These are phyloP conservation scores for Boeremia exigua DNA, from an alignment of 2,329 filamentous ascomycete species.

Conservation along the genomic window DNA sequence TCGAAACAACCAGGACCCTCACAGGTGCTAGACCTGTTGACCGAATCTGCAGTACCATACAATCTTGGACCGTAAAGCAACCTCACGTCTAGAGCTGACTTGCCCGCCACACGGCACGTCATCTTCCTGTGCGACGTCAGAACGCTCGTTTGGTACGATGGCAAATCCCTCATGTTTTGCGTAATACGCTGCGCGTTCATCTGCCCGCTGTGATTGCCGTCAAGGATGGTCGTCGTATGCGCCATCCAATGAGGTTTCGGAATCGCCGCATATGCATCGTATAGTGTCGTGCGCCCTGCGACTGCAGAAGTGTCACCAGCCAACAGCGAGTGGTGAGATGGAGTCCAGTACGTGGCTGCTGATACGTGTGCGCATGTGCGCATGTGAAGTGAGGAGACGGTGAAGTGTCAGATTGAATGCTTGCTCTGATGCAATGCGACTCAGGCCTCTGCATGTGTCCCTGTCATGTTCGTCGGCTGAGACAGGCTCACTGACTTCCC, in stretches of 20 bases:
- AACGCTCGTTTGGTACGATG: constrained; percentile 3
- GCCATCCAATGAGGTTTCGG: constrained; percentile 2
- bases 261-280: not conserved
- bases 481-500: not conserved
- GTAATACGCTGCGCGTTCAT: constrained; percentile 2
- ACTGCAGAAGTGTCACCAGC: constrained; percentile 11
- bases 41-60: constrained; percentile 4
- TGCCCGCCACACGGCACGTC: constrained; percentile 1
- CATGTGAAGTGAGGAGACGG: constrained; percentile 10
- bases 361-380: constrained; percentile 8
- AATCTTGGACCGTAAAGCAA: not conserved
- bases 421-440: constrained; percentile 1
- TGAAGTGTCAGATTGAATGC: constrained; percentile 1
- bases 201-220: constrained; percentile 1
- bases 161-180: not conserved
- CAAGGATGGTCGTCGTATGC: not conserved
- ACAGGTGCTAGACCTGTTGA: not conserved
- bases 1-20: not conserved
- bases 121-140: constrained; percentile 2
- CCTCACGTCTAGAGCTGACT: constrained; percentile 4
- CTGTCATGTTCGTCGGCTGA: constrained; percentile 2
- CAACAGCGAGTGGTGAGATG: constrained; percentile 2
- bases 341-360: constrained; percentile 10
- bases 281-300: constrained; percentile 10
- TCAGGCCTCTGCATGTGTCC: constrained; percentile 2